Base-by-base conservation (phyloP, 2,329 filamentous ascomycete species). In the Aspergillus sp. region DNA sequence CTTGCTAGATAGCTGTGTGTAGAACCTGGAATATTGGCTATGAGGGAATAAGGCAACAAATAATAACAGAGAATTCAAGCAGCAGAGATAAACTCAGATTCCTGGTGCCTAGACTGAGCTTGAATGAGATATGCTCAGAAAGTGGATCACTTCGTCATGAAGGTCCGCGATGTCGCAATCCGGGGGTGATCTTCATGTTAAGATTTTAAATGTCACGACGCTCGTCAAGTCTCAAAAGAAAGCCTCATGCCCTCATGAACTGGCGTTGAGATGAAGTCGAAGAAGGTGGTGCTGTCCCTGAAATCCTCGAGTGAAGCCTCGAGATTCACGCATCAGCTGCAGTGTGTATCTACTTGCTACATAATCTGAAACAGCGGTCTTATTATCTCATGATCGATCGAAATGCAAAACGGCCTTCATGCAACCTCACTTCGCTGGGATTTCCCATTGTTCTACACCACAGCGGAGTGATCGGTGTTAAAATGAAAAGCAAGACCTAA, bases 111-210 rank as follows among this genome's bases (percentile, higher is more conserved):
- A 52, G 41, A 12, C 17, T 53, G 51, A 53, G 51, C 51, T 53
- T 53, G 41, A 37, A 9, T 39, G 51, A 8, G 43, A 53, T 53
- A 53, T 46, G 51, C 51, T 53, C 51, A 53, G 9, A 39, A 40
- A 46, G 51, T 53, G 51, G 51, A 53, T 53, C 51, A 35, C 37
- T 46, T 52, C 51, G 51, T 46, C 51, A 53, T 46, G 31, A 46
- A 23, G 11, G 33, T 41, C 41, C 39, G 51, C n/a, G 27, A 53
- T 53, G 14, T 53, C 51, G 51, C 41, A 45, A 53, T 53, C 40
- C 21, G 19, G 27, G 27, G 27, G 19, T 53, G 51, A 53, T 53
- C 41, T 53, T 45, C 51, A 39, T 23, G 9, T 11, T 46, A 11
- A 39, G 27, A 17, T n/a, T 31, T 46, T 46, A 46, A 37, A 53